Conservation (phyloP, 495 filamentous ascomycete species). For the Annulohypoxylon stygium region DNA sequence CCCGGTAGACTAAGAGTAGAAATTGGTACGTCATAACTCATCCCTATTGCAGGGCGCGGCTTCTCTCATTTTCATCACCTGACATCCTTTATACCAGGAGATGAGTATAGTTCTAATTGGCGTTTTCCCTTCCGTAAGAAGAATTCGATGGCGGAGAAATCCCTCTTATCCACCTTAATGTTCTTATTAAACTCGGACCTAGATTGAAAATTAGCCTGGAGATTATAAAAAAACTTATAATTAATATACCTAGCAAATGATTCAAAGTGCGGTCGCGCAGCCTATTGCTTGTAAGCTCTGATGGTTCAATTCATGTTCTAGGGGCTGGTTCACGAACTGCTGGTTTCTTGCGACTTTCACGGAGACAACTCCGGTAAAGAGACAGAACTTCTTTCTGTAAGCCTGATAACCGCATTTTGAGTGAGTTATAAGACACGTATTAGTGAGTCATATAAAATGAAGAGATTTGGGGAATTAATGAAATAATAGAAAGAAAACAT, state of each 20-base stretch:
- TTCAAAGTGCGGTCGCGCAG: conserved; percentile 57
- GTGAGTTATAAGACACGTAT: background rate
- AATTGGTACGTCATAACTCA: background rate
- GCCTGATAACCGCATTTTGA: conserved; percentile 76
- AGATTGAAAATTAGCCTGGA: conserved; percentile 11
- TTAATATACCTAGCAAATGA: conserved; percentile 55
- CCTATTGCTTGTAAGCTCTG: conserved; percentile 41
- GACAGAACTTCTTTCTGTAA: conserved; percentile 90
- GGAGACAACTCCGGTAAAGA: conserved; percentile 87
- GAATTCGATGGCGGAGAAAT: conserved; percentile 91
- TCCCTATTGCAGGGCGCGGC: conserved; percentile 5
- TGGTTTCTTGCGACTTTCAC: conserved; percentile 85
- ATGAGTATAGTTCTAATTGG: conserved; percentile 87
- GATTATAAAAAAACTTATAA: conserved; percentile 13
- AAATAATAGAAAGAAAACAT: background rate
- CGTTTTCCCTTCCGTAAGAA: conserved; percentile 84
- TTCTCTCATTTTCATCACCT: conserved; percentile 51
- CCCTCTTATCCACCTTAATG: conserved; percentile 79
- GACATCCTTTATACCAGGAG: conserved; percentile 87
- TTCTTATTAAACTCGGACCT: conserved; percentile 85
- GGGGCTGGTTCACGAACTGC: conserved; percentile 62
- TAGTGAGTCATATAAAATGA: background rate
- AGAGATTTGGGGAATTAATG: background rate
- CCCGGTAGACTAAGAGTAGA: background rate
- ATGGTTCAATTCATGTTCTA: background rate